phyloP scores from a whole-genome alignment of 179 eudicot genomes.

The Carnegiea gigantea region DNA sequence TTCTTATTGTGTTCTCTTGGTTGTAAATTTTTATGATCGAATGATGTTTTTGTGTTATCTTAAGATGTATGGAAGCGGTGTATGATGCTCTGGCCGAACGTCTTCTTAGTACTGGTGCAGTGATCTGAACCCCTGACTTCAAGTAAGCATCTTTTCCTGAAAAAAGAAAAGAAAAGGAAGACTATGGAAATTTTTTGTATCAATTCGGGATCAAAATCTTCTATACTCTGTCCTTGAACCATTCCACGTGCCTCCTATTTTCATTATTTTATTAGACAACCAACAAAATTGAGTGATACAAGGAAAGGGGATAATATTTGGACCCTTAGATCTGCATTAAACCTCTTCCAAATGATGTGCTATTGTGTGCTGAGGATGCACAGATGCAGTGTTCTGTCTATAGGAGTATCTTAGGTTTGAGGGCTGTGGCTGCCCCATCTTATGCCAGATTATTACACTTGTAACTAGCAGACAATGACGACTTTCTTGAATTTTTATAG shows the following conservation, averaged over 20 bases:
- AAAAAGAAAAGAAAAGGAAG: background rate
- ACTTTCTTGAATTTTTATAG: slow-evolving; percentile 11
- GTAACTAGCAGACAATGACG: background rate
- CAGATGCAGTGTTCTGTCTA: background rate
- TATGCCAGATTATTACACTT: background rate
- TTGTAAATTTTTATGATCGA: slow-evolving; percentile 1
- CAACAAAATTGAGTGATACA: background rate
- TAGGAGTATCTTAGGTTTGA: slow-evolving; percentile 6
- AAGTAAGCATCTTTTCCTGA: slow-evolving; percentile 53
- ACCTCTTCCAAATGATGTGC: background rate
- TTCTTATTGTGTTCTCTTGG: background rate
- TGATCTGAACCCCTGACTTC: slow-evolving; percentile 51
- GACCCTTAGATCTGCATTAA: background rate
- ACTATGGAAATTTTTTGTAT: slow-evolving; percentile 8
- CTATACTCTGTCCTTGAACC: background rate
- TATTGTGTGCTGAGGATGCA: slow-evolving; percentile 6
- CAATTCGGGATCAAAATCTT: background rate
- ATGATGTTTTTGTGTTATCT: slow-evolving; percentile 15
- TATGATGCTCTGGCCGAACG: slow-evolving; percentile 80
- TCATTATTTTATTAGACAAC: background rate
- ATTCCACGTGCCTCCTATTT: background rate
- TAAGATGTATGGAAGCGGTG: slow-evolving; percentile 84
- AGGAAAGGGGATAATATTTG: background rate
- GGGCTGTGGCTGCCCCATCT: background rate
- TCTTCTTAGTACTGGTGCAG: slow-evolving; percentile 71